Base-by-base conservation (phyloP, 768 basidiomycete species). In the Rhodotorula kratochvilovae region DNA sequence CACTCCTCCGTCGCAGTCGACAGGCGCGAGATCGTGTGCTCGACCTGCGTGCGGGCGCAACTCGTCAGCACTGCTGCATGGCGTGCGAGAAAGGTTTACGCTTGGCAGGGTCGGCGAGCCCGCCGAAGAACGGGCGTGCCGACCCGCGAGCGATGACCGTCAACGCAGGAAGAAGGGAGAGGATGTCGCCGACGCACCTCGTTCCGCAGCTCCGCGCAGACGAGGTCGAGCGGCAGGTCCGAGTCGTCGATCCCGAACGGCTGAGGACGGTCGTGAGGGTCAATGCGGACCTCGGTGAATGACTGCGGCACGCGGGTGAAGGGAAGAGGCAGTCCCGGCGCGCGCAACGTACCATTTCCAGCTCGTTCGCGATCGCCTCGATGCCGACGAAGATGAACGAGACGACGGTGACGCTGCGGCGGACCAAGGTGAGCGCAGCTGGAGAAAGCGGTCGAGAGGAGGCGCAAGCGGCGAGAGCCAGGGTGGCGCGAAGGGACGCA, bases 341-440 rank as follows among this genome's bases (percentile, higher is more conserved):
- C n/a, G 13, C 13, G 13, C 39, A 13, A 39, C 61, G 33, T 29
- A 61, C 60, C 58, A 43, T 43, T 42, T 59, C 58, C 42, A 59
- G 51, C 27, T 57, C 67, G 35, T n/a, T 31, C 5, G 62, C 61
- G 51, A 72, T 68, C 11, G 54, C 70, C 29, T 78, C 74, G 42
- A 97, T 90, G 27, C 92, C 92, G 86, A 93, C 92, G 63, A 96
- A 85, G 1, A 90, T 93, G 82, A 94, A 92, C 15, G 91, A 87
- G 39, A 93, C 88, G 43, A 78, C 54, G 10, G 76, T 77, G 31
- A 64, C 56, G 61, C 70, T 71, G 64, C 43, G 42, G 13, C 35
- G n/a, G n/a, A n/a, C n/a, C n/a, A n/a, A n/a, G n/a, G n/a, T n/a
- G n/a, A n/a, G n/a, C n/a, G n/a, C n/a, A n/a, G n/a, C n/a, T n/a